A percentile compares a stretch with the other conserved stretches of the same genome.
Evolutionary conservation across 176 grass and related monocot species (phyloP).

Genomic region (Puccinellia tenuiflora): DNA sequence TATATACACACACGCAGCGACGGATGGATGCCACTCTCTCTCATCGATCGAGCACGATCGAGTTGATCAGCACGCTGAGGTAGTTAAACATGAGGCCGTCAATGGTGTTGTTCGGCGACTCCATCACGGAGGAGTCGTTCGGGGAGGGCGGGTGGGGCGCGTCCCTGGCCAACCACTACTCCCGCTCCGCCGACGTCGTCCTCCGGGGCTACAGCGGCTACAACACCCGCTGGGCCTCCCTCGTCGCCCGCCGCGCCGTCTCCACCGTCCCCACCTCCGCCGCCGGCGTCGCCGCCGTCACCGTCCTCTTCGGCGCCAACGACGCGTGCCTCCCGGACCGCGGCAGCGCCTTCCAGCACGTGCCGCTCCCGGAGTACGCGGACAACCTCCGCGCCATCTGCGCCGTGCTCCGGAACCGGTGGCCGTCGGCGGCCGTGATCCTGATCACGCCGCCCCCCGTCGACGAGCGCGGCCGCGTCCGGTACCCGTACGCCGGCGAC

Average conservation of each 20-base stretch:
- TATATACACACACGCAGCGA: too few species aligned
- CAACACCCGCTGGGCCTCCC: slow-evolving; percentile 57
- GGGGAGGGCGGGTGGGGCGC: slow-evolving; percentile 62
- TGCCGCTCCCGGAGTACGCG: slow-evolving; percentile 49
- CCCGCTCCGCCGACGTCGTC: slow-evolving; percentile 59
- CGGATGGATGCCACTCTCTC: too few species aligned
- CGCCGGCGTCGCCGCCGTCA: slow-evolving; percentile 20
- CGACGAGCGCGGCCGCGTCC: slow-evolving; percentile 41
- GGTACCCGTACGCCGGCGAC: slow-evolving; percentile 27
- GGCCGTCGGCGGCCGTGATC: slow-evolving; percentile 40
- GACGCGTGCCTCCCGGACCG: slow-evolving; percentile 57
- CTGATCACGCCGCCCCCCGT: slow-evolving; percentile 69
- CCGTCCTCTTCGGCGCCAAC: slow-evolving; percentile 68
- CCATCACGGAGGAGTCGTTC: slow-evolving; percentile 67
- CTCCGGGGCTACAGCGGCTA: slow-evolving; percentile 78
- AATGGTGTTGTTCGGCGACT: slow-evolving; percentile 70
- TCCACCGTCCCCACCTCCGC: neutral
- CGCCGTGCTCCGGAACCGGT: slow-evolving; percentile 4
- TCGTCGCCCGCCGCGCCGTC: slow-evolving; percentile 17
- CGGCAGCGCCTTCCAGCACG: slow-evolving; percentile 38
- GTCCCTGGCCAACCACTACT: slow-evolving; percentile 52
- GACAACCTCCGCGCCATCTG: slow-evolving; percentile 61
- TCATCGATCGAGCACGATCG: too few species aligned
- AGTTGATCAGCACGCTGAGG: too few species aligned
- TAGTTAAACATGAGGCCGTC: slow-evolving; percentile 44